Base-by-base conservation (phyloP, 192 early-diverging fungal genomes). In the Podila verticillata region DNA sequence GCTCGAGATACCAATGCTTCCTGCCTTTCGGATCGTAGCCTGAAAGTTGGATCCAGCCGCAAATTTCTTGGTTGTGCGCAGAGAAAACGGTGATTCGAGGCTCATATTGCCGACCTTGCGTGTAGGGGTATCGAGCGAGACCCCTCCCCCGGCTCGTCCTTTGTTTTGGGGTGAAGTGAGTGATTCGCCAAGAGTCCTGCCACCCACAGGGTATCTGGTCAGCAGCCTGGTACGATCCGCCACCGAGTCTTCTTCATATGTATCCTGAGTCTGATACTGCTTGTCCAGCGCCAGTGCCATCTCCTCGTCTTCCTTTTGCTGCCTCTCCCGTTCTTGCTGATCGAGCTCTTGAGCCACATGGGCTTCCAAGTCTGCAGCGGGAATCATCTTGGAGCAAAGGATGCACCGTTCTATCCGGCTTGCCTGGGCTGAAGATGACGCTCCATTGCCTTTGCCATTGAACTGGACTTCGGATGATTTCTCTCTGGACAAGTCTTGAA, bases 91-190 rank as follows among this genome's bases (percentile, higher is more conserved):
- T 0, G 65, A 68, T 0, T 72, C 31, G 31, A 80, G 70, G 0
- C 63, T 60, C 10, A 80, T 58, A 32, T 62, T 57, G 13, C 61
- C 48, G 3, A 80, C 70, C 49, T 72, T 72, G 15, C 70, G 77
- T 19, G 48, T 80, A n/a, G 77, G 77, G 8, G 77, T 68, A 22
- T 80, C 77, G 19, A 80, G 39, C 5, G 77, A 80, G 22, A 80
- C 47, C 20, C 47, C 8, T 31, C n/a, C 26, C 44, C 48, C 24
- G 9, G 15, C n/a, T 5, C 47, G 9, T 56, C 51, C 17, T 59
- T 26, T 59, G 17, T 19, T 22, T 4, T 64, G 30, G 7, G 61
- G 22, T 31, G 63, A 51, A n/a, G 4, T 62, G 15, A 19, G 39
- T 36, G 47, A 20, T 29, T 20, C 58, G 3, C 8, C 39, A 44